A percentile compares a stretch with the other conserved stretches of the same genome.
phyloP scores from a whole-genome alignment of 1,284 basidiomycete genomes.

The Sanghuangporus baumii region DNA sequence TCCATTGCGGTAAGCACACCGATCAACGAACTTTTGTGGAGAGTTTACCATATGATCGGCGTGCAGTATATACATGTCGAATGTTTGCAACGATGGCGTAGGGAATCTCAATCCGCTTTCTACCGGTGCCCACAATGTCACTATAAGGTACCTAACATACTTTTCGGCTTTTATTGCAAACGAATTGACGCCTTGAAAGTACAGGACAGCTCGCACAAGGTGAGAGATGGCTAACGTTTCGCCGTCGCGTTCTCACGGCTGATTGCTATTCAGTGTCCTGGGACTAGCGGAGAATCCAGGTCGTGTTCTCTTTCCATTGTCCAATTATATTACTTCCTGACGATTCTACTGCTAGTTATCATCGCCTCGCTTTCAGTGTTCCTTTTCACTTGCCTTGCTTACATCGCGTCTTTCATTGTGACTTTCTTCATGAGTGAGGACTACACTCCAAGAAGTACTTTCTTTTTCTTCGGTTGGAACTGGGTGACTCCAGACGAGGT shows the following conservation, averaged over 20 bases:
- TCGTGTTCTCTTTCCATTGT: slow-evolving; percentile 26
- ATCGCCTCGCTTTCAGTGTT: slow-evolving; percentile 59
- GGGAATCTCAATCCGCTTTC: slow-evolving; percentile 55
- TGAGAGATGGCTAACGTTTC: not conserved
- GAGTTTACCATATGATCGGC: slow-evolving; percentile 13
- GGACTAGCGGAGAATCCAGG: slow-evolving; percentile 73
- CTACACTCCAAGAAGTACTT: slow-evolving; percentile 29
- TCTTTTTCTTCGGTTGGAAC: slow-evolving; percentile 36
- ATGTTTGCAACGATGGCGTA: slow-evolving; percentile 71
- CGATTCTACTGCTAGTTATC: slow-evolving; percentile 40
- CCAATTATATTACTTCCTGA: not conserved
- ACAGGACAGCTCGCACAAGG: slow-evolving; percentile 63
- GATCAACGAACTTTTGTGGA: not conserved
- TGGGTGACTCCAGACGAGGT: slow-evolving; percentile 54
- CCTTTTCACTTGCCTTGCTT: slow-evolving; percentile 61
- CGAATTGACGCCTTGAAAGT: slow-evolving; percentile 32
- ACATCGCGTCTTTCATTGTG: slow-evolving; percentile 66
- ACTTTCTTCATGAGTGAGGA: slow-evolving; percentile 56
- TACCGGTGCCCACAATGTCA: slow-evolving; percentile 72
- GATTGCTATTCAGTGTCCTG: slow-evolving; percentile 30
- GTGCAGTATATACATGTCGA: slow-evolving; percentile 67
- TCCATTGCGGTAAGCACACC: slow-evolving; percentile 61
- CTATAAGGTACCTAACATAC: slow-evolving; percentile 31
- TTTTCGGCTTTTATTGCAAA: not conserved
- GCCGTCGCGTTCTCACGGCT: not conserved